phyloP scores from a whole-genome alignment of 768 basidiomycete species.

The Naganishia vaughanmartiniae region DNA sequence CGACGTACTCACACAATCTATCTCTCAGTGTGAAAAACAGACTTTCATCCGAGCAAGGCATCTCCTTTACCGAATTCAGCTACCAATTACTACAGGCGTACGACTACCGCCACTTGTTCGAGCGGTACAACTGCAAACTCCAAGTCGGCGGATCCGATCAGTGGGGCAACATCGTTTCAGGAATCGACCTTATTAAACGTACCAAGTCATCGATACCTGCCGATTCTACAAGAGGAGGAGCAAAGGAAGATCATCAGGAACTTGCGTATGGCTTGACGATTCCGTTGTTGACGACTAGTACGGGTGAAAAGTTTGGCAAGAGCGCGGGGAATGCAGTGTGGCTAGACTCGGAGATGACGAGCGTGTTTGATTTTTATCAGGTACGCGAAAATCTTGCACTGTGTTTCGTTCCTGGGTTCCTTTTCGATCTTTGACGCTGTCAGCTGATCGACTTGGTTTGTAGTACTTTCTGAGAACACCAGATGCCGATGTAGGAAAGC shows the following conservation, averaged over 20 bases:
- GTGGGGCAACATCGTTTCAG: slow-evolving; percentile 95
- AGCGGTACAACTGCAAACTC: slow-evolving; percentile 68
- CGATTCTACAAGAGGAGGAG: slow-evolving; percentile 4
- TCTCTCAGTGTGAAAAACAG: slow-evolving; percentile 72
- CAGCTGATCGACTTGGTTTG: background rate
- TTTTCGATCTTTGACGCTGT: background rate
- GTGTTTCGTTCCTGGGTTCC: background rate
- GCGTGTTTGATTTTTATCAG: slow-evolving; percentile 92
- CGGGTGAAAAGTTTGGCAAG: slow-evolving; percentile 95
- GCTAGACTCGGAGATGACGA: slow-evolving; percentile 74
- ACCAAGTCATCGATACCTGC: slow-evolving; percentile 41
- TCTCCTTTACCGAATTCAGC: slow-evolving; percentile 97
- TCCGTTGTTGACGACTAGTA: slow-evolving; percentile 82
- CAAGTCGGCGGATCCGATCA: slow-evolving; percentile 97
- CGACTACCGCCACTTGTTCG: slow-evolving; percentile 76
- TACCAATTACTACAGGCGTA: slow-evolving; percentile 97
- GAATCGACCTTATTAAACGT: slow-evolving; percentile 81
- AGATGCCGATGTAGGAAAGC: slow-evolving; percentile 75
- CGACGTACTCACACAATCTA: background rate
- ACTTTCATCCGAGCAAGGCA: slow-evolving; percentile 70
- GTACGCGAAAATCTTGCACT: slow-evolving; percentile 55
- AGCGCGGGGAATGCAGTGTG: slow-evolving; percentile 93
- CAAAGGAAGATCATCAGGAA: slow-evolving; percentile 34
- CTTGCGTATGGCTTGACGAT: slow-evolving; percentile 80
- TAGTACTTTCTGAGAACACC: slow-evolving; percentile 85